Evolutionary conservation across 202 grass and related monocot species (phyloP).

Genomic region (Musa balbisiana): DNA sequence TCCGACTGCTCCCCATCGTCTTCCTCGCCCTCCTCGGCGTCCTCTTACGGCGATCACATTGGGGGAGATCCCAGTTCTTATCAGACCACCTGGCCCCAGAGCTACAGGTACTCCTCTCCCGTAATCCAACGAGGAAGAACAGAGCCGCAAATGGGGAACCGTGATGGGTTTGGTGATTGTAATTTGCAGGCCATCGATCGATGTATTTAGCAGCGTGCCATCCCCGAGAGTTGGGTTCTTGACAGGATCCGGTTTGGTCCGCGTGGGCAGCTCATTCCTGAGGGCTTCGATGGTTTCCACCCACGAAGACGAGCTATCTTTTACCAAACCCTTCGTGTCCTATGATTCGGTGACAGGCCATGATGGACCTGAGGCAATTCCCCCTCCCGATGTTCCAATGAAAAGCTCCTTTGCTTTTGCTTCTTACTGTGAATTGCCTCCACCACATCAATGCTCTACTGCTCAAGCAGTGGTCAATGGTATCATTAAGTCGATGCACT

Average conservation of each 20-base stretch:
- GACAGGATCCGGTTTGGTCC: conserved; percentile 35
- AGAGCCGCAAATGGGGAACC: too few species aligned
- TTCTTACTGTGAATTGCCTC: conserved; percentile 53
- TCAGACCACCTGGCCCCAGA: conserved; percentile 45
- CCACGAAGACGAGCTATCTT: conserved; percentile 2
- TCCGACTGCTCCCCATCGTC: conserved; percentile 26
- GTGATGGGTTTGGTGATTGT: background rate
- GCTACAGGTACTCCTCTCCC: conserved; percentile 34
- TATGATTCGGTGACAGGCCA: conserved; percentile 12
- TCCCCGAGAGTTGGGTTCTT: conserved; percentile 49
- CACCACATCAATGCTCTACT: conserved; percentile 51
- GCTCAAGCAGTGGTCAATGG: conserved; percentile 61
- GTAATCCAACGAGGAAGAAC: too few species aligned
- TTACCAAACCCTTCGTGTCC: conserved; percentile 34
- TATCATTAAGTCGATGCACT: background rate
- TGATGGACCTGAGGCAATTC: background rate
- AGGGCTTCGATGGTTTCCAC: conserved; percentile 14
- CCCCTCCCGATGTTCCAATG: background rate
- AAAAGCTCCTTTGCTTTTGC: conserved; percentile 26
- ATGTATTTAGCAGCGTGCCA: conserved; percentile 40
- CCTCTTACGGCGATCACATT: background rate
- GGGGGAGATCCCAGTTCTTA: conserved; percentile 4
- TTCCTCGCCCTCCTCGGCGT: conserved; percentile 28
- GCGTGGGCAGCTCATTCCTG: conserved; percentile 24
- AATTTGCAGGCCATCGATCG: conserved; percentile 48